Evolutionary conservation across 495 filamentous ascomycete genomes (phyloP).

Genomic region (Paragyromitra xinjiangensis): DNA sequence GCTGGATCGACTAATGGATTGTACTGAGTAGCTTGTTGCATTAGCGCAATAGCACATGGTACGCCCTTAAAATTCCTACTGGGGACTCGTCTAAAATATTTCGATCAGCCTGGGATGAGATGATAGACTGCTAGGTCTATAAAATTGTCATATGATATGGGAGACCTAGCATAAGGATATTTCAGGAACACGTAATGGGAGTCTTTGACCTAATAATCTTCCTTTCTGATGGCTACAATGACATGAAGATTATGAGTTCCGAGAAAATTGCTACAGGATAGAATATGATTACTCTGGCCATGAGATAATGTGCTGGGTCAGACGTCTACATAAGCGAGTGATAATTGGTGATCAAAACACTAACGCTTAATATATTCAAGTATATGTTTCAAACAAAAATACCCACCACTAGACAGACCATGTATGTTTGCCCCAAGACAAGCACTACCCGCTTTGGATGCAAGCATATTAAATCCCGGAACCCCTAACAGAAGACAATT

Average conservation of each 20-base stretch:
- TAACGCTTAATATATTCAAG: neutral
- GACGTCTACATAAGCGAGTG: neutral
- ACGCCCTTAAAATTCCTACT: neutral
- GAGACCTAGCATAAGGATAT: neutral
- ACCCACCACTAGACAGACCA: neutral
- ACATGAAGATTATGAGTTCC: neutral
- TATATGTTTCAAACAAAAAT: too few relatives aligned
- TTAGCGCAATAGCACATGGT: neutral
- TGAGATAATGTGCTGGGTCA: neutral
- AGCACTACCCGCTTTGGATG: neutral
- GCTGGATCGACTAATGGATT: neutral
- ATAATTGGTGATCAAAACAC: neutral
- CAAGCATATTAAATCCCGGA: neutral
- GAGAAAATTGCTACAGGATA: neutral
- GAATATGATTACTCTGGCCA: neutral
- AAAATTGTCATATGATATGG: too few relatives aligned
- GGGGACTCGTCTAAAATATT: too few relatives aligned
- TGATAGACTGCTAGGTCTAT: too few relatives aligned
- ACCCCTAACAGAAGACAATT: neutral
- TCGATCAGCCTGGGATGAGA: too few relatives aligned
- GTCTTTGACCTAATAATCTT: neutral
- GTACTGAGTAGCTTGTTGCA: neutral
- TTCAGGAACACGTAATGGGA: neutral
- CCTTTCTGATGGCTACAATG: neutral
- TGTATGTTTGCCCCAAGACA: neutral